phyloP scores from a whole-genome alignment of 192 early-diverging fungal genomes.

The Coemansia sp. region DNA sequence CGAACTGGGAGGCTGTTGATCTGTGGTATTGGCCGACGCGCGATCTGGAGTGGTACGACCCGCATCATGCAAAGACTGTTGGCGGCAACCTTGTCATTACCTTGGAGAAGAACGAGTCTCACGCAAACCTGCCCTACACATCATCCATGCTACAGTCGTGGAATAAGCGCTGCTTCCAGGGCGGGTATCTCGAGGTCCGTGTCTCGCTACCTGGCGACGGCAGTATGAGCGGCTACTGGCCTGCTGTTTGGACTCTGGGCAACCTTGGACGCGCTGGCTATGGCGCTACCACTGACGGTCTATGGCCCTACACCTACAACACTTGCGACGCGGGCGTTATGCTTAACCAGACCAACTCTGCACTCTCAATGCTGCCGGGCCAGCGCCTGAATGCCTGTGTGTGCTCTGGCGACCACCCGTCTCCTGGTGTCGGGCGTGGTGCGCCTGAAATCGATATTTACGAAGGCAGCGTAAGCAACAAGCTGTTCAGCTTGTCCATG shows the following conservation, averaged over 20 bases:
- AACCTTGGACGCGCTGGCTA: slow-evolving; percentile 61
- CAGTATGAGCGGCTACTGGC: slow-evolving; percentile 55
- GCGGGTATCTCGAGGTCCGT: slow-evolving; percentile 58
- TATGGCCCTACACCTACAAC: slow-evolving; percentile 59
- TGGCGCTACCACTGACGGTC: slow-evolving; percentile 58
- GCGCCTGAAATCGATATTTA: slow-evolving; percentile 61
- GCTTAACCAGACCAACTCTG: slow-evolving; percentile 58
- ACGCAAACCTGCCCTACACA: slow-evolving; percentile 52
- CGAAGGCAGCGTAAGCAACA: slow-evolving; percentile 47
- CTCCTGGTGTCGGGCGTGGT: slow-evolving; percentile 54
- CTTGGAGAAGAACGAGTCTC: slow-evolving; percentile 44
- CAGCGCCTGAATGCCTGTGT: slow-evolving; percentile 58
- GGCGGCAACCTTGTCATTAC: slow-evolving; percentile 56
- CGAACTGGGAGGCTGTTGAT: slow-evolving; percentile 57
- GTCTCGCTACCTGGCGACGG: slow-evolving; percentile 57
- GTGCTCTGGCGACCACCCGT: slow-evolving; percentile 56
- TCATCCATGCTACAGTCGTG: slow-evolving; percentile 63
- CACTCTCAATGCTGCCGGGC: slow-evolving; percentile 55
- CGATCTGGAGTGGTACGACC: slow-evolving; percentile 58
- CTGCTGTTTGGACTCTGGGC: slow-evolving; percentile 59
- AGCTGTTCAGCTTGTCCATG: slow-evolving; percentile 42
- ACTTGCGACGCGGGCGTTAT: slow-evolving; percentile 56
- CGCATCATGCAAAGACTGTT: slow-evolving; percentile 49
- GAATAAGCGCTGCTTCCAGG: slow-evolving; percentile 66
- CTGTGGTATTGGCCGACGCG: slow-evolving; percentile 58